Evolutionary conservation across 331 rosid genomes (phyloP).

Genomic region (Erythrophleum ivorense): DNA sequence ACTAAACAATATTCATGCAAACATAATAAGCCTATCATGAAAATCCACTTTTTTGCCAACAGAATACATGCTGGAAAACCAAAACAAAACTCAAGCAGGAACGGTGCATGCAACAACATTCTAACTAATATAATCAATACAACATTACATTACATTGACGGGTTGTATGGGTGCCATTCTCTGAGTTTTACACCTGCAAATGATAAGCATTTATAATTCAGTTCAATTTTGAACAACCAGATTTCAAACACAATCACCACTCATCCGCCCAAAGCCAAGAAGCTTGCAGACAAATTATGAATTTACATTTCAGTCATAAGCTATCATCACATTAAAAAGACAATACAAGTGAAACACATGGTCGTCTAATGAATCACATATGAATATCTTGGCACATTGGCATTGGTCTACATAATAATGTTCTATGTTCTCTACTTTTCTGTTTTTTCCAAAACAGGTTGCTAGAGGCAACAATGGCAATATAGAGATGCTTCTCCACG

Average conservation of each 20-base stretch:
- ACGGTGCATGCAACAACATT: slow-evolving; percentile 28
- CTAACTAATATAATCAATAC: slow-evolving; percentile 33
- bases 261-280: background rate
- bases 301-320: background rate
- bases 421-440: background rate
- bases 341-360: background rate
- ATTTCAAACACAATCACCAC: background rate
- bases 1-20: slow-evolving; percentile 14
- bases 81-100: slow-evolving; percentile 41
- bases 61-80: slow-evolving; percentile 40
- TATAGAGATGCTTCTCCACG: background rate
- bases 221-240: background rate
- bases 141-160: slow-evolving; percentile 46
- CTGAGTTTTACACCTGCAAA: slow-evolving; percentile 81
- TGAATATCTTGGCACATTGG: background rate
- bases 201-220: slow-evolving; percentile 27
- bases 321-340: background rate
- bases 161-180: slow-evolving; percentile 55
- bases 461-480: background rate
- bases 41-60: slow-evolving; percentile 19
- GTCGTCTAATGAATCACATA: background rate
- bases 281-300: background rate
- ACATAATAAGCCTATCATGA: slow-evolving; percentile 37
- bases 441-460: background rate
- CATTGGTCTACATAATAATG: background rate